phyloP scores from a whole-genome alignment of 2,329 filamentous ascomycete genomes.

The Diaporthe sp. region DNA sequence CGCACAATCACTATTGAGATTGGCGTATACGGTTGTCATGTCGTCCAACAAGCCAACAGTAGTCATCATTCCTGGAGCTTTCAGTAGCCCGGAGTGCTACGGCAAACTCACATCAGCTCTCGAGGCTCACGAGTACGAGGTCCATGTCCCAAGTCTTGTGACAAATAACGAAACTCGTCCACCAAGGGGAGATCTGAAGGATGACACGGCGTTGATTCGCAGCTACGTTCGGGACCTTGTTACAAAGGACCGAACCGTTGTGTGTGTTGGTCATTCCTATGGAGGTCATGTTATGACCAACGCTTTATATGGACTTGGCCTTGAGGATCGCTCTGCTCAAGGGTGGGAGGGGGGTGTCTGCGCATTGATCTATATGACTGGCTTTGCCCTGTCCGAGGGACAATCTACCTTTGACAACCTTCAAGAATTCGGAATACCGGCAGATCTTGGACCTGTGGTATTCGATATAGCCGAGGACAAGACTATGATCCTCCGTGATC shows the following conservation, averaged over 20 bases:
- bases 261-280: slow-evolving; percentile 14
- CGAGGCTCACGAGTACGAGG: neutral
- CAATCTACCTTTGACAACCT: neutral
- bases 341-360: slow-evolving; percentile 12
- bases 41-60: slow-evolving; percentile 25
- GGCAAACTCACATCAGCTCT: slow-evolving; percentile 7
- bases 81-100: slow-evolving; percentile 11
- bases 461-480: slow-evolving; percentile 16
- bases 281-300: slow-evolving; percentile 28
- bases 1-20: too few species aligned
- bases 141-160: slow-evolving; percentile 14
- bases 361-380: slow-evolving; percentile 15
- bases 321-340: slow-evolving; percentile 5
- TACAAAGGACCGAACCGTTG: neutral
- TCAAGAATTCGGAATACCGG: neutral
- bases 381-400: neutral
- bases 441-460: neutral
- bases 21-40: neutral
- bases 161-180: slow-evolving; percentile 20
- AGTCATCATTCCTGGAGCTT: slow-evolving; percentile 31
- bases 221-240: slow-evolving; percentile 7
- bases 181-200: neutral
- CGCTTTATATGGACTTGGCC: slow-evolving; percentile 13
- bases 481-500: neutral
- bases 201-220: slow-evolving; percentile 21